These are phyloP conservation scores for Lactarius sp. DNA, from an alignment of 768 basidiomycete genomes.

Conservation along the genomic window DNA sequence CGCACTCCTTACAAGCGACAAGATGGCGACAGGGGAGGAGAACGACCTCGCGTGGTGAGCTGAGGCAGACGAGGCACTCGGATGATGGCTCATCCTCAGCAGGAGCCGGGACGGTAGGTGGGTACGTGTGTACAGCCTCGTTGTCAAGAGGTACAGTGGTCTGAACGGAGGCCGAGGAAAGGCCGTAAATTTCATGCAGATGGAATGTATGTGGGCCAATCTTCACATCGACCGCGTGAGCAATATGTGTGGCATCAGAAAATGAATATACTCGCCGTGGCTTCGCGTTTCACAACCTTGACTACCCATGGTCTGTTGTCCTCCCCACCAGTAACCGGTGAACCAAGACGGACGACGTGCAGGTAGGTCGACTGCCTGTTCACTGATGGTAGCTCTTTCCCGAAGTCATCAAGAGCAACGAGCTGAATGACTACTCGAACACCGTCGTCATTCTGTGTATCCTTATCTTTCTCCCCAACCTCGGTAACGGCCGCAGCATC, in stretches of 20 bases:
- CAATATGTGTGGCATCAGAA: neutral
- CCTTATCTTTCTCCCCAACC: slow-evolving; percentile 40
- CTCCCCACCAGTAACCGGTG: slow-evolving; percentile 32
- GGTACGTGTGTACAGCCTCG: slow-evolving; percentile 46
- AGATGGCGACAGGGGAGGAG: slow-evolving; percentile 90
- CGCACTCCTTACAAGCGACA: slow-evolving; percentile 93
- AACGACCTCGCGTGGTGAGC: slow-evolving; percentile 85
- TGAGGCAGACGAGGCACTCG: slow-evolving; percentile 89
- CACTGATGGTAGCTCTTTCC: slow-evolving; percentile 55
- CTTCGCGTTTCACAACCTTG: slow-evolving; percentile 89
- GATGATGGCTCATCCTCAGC: slow-evolving; percentile 69
- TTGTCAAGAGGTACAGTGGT: slow-evolving; percentile 36
- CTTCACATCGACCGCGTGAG: slow-evolving; percentile 34
- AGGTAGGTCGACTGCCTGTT: slow-evolving; percentile 91
- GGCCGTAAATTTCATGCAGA: slow-evolving; percentile 90
- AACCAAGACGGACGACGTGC: slow-evolving; percentile 71
- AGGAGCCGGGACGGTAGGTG: slow-evolving; percentile 35
- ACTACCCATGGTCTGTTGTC: slow-evolving; percentile 81
- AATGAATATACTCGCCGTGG: slow-evolving; percentile 48
- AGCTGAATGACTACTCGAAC: slow-evolving; percentile 76
- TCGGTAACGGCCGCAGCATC: slow-evolving; percentile 38
- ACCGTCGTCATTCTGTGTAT: slow-evolving; percentile 48
- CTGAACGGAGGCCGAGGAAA: slow-evolving; percentile 49
- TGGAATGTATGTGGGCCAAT: slow-evolving; percentile 95
- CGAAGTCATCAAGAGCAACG: slow-evolving; percentile 75